phyloP scores from a whole-genome alignment of 257 asterid genomes.

The Ajuga chamaepitys region DNA sequence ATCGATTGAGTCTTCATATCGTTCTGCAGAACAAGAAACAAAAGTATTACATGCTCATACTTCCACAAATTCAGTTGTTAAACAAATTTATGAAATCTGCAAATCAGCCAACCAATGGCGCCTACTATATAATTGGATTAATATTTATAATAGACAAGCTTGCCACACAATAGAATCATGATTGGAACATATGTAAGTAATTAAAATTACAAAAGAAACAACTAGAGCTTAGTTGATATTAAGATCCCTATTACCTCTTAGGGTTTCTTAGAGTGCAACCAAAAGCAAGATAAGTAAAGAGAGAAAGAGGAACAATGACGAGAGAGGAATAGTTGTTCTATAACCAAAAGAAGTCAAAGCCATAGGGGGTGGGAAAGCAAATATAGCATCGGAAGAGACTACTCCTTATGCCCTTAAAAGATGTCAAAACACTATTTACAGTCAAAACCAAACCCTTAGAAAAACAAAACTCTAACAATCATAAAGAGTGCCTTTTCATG shows the following conservation, averaged over 20 bases:
- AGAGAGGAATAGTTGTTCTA: background rate
- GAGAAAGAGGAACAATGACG: background rate
- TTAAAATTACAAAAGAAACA: too few species aligned
- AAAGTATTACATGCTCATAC: background rate
- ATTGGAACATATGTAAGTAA: too few species aligned
- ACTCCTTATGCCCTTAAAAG: background rate
- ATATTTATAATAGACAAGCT: background rate
- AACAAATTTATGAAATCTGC: background rate
- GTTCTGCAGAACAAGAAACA: slow-evolving; percentile 20
- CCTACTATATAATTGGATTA: background rate
- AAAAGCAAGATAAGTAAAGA: too few species aligned
- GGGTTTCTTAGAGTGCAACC: too few species aligned
- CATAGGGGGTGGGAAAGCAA: background rate
- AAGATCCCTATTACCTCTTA: too few species aligned
- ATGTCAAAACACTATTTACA: background rate
- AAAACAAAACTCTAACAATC: background rate
- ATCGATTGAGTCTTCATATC: slow-evolving; percentile 1
- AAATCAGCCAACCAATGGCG: background rate
- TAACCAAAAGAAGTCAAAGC: background rate
- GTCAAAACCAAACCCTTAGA: background rate
- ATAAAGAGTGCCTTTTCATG: background rate
- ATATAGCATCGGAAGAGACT: background rate
- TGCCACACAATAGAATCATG: too few species aligned
- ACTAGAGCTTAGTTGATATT: too few species aligned
- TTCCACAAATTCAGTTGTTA: background rate